Base-by-base conservation (phyloP, 2,329 filamentous ascomycete species). In the Penicillium expansum region DNA sequence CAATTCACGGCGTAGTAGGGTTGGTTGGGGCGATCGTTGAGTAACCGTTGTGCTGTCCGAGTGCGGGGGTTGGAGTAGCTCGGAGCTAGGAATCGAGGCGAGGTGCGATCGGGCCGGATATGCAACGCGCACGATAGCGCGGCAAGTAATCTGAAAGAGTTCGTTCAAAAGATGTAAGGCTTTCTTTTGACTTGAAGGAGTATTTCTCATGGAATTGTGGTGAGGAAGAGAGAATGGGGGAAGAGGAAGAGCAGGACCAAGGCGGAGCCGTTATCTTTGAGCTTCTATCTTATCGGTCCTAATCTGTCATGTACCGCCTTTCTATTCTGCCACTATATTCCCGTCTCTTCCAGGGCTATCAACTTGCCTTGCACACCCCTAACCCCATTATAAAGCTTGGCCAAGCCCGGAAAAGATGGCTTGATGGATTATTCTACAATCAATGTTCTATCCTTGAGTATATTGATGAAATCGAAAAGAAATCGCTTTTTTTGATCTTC, bases 1-100 rank as follows among this genome's bases (percentile, higher is more conserved):
- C 20, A 51, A 32, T 47, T 24, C 52, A 10, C 22, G 22, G 41
- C 38, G 27, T 43, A 33, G 24, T 5, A 47, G 29, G 27, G n/a
- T 47, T n/a, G 49, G 32, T 24, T 38, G 42, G 24, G 18, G 33
- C 37, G 29, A 43, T 37, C 52, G 22, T 35, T 42, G 41, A 37
- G 54, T 52, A 47, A 47, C 48, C 20, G 33, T 35, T 50, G 32
- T 55, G 30, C 37, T 43, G 44, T 55, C 32, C 27, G 33, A 51
- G 22, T 56, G 54, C 54, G 54, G 54, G 54, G 54, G 48, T 56
- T 52, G 54, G 54, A 51, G 52, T 55, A 56, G 54, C 24, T 52
- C 20, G 54, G 48, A 56, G 48, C 54, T 47, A 18, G 16, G 30
- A 52, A 38, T 29, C 35, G n/a, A 41, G 22, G 22, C 13, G 42